A percentile compares a stretch with the other conserved stretches of the same genome.
Conservation (phyloP, 768 basidiomycete species). For the Boletus subcaerulescens region DNA sequence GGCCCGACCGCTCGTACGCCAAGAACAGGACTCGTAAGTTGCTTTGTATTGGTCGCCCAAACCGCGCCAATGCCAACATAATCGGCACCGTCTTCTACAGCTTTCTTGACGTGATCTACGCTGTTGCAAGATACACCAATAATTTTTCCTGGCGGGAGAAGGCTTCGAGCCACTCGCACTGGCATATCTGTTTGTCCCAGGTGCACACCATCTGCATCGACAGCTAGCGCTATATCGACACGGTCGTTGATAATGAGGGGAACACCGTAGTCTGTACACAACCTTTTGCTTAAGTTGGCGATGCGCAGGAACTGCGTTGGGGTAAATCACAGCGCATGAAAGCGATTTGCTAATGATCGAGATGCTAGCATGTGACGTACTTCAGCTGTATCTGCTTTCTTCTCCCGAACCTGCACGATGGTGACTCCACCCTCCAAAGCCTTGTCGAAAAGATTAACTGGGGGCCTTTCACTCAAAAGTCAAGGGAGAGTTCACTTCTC, state of each 20-base stretch:
- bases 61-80: constrained; percentile 89
- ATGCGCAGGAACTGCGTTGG: constrained; percentile 67
- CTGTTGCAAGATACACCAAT: constrained; percentile 82
- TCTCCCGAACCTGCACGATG: constrained; percentile 87
- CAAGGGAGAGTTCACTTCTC: constrained; percentile 49
- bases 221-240: constrained; percentile 80
- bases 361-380: constrained; percentile 38
- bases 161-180: constrained; percentile 54
- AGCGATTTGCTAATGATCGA: background rate
- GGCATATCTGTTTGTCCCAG: constrained; percentile 89
- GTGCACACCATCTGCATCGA: constrained; percentile 78
- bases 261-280: constrained; percentile 75
- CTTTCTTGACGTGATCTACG: constrained; percentile 57
- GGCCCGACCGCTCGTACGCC: constrained; percentile 72
- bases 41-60: constrained; percentile 79
- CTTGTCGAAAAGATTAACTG: constrained; percentile 35
- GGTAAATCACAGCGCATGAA: background rate
- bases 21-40: constrained; percentile 56
- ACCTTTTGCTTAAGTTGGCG: constrained; percentile 60
- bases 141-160: constrained; percentile 68
- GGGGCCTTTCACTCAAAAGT: background rate
- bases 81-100: constrained; percentile 65
- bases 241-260: constrained; percentile 88
- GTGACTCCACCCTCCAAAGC: constrained; percentile 85
- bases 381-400: constrained; percentile 75